Base-by-base conservation (phyloP, 768 basidiomycete genomes). In the Fibroporia radiculosa region DNA sequence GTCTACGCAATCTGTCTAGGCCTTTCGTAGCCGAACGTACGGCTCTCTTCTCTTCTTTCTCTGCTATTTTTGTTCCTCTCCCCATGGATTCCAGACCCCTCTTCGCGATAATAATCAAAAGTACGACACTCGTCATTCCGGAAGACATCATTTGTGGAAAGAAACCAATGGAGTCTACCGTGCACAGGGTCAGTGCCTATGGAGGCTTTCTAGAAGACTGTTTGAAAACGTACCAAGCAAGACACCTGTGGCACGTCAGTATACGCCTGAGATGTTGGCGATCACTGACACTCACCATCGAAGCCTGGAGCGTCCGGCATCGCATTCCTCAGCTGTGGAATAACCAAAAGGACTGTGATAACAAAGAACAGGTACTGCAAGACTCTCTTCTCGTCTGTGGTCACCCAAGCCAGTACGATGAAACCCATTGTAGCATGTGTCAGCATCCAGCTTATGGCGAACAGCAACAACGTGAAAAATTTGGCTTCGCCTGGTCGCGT, bases 221-320 rank as follows among this genome's bases (percentile, higher is more conserved):
- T 4, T 20, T 22, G 1, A 27, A 29, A 6, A 52, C 63, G 40
- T 57, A 75, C 74, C 74, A 39, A 75, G 69, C 16, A 75, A 57
- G 13, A 73, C 69, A 41, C 73, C 74, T 74, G 31, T 18, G 34
- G 22, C 14, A 35, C 41, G 37, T 55, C 39, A 42, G 50, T 38
- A 32, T 29, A 31, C 29, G 10, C 12, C 2, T 19, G 2, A n/a
- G 6, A 14, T 25, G 4, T 24, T 29, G 36, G 27, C 16, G 24
- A 4, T 24, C 19, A n/a, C 28, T 5, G 18, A 43, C 3, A 47
- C 60, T 50, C 43, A 61, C 66, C 66, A 32, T 77, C 75, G 20
- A 73, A 60, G 2, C 68, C 76, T 22, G 76, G 76, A 5, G 72
- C 73, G 56, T 78, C 75, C 19, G 77, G 76, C 76, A 79, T 78